Percentiles rank a stretch among this genome's conserved stretches.
phyloP scores from a whole-genome alignment of 208 protist genomes.

The Trypanosoma brucei region DNA sequence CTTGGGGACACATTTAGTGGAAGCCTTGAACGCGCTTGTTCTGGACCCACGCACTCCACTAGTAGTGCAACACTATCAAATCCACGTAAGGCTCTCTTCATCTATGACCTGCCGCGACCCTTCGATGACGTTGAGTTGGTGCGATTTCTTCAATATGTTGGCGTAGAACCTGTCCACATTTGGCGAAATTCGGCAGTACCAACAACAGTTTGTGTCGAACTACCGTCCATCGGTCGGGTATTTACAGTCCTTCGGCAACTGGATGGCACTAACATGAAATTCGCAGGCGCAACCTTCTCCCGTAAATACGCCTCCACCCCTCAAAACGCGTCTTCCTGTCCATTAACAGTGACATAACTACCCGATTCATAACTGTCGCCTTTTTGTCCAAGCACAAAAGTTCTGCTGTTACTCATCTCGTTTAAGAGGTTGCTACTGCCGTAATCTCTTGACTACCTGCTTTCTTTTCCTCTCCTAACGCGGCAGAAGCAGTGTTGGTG shows the following conservation, averaged over 20 bases:
- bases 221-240: constrained; percentile 12
- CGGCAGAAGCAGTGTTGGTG: no score
- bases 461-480: no score
- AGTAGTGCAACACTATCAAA: constrained; percentile 14
- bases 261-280: constrained; percentile 18
- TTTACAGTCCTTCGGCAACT: constrained; percentile 18
- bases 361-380: no score
- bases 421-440: no score
- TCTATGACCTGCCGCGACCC: constrained; percentile 3
- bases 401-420: no score
- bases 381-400: no score
- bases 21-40: constrained; percentile 4
- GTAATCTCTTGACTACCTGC: no score
- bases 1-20: constrained; percentile 14
- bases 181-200: constrained; percentile 17
- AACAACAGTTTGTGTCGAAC: constrained; percentile 20
- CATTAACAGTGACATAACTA: not conserved
- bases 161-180: constrained; percentile 20
- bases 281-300: constrained; percentile 16
- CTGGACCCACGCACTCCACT: constrained; percentile 13
- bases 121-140: constrained; percentile 21
- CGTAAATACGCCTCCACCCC: not conserved
- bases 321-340: not conserved
- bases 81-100: constrained; percentile 14
- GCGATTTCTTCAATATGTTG: constrained; percentile 11